Evolutionary conservation across 202 grass and related monocot species (phyloP).

Genomic region (Carex sylvatica): DNA sequence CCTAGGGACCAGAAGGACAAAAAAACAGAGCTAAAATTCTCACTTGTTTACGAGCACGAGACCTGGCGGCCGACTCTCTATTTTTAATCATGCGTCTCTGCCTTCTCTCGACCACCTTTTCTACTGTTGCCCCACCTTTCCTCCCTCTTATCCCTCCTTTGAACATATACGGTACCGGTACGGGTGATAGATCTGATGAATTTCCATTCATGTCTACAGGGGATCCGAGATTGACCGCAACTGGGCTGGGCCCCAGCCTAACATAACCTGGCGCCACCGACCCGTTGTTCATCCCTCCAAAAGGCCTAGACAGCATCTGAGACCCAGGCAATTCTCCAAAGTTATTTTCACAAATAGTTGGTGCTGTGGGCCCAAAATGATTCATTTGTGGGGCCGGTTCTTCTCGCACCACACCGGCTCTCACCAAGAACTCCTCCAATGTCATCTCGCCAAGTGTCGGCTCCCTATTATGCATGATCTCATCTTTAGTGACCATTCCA

Average conservation of each 20-base stretch:
- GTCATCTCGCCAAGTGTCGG: constrained; percentile 74
- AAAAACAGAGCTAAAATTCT: neutral
- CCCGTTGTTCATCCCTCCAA: neutral
- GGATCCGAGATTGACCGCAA: constrained; percentile 13
- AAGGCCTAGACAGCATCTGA: neutral
- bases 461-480: constrained; percentile 35
- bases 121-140: constrained; percentile 49
- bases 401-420: constrained; percentile 62
- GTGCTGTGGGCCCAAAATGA: constrained; percentile 4
- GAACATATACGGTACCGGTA: constrained; percentile 68
- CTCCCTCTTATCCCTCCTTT: constrained; percentile 60
- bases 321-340: constrained; percentile 15
- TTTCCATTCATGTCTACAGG: constrained; percentile 52
- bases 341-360: constrained; percentile 11
- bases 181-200: constrained; percentile 53
- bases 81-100: constrained; percentile 97
- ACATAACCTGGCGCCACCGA: constrained; percentile 22
- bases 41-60: constrained; percentile 80
- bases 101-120: constrained; percentile 85
- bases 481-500: neutral
- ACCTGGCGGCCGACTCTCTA: constrained; percentile 80
- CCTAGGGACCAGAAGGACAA: neutral
- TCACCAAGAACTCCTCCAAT: constrained; percentile 78
- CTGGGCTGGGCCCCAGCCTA: constrained; percentile 22
- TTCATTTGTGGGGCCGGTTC: constrained; percentile 10